phyloP scores from a whole-genome alignment of 176 grass and related monocot genomes.

The Cymbopogon citratus region DNA sequence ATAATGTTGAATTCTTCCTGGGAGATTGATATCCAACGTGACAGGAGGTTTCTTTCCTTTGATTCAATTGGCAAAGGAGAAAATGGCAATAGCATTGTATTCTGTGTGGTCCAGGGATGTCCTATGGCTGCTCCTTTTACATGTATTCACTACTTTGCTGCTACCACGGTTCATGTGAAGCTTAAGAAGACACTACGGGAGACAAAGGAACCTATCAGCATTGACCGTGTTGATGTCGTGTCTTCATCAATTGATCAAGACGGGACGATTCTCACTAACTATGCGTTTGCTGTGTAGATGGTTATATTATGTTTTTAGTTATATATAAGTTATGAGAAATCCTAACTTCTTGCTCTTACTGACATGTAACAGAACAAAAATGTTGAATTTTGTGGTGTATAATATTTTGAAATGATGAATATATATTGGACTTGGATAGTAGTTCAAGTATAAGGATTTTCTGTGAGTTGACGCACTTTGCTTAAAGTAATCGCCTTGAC shows the following conservation, averaged over 20 bases:
- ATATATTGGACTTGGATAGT: too few species aligned
- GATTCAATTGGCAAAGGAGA: neutral
- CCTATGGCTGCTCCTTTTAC: neutral
- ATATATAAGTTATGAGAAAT: too few species aligned
- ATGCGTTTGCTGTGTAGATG: neutral
- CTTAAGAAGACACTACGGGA: neutral
- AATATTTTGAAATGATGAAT: too few species aligned
- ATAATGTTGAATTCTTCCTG: neutral
- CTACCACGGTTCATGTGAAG: neutral
- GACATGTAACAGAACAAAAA: too few species aligned
- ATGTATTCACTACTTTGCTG: neutral
- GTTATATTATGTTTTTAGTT: too few species aligned
- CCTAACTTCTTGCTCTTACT: too few species aligned
- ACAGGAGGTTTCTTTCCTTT: neutral
- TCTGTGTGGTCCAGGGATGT: neutral
- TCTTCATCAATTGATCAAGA: too few species aligned
- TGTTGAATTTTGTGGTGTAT: too few species aligned
- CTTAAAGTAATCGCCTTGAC: conserved; percentile 36
- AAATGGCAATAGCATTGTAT: neutral
- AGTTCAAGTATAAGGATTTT: too few species aligned
- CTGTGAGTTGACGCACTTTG: too few species aligned
- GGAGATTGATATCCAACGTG: neutral
- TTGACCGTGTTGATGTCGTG: too few species aligned
- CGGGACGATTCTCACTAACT: neutral
- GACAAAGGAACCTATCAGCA: too few species aligned